A percentile compares a stretch with the other conserved stretches of the same genome.
These are phyloP conservation scores for Naganishia antarctica DNA, from an alignment of 768 basidiomycete species.

Conservation along the genomic window DNA sequence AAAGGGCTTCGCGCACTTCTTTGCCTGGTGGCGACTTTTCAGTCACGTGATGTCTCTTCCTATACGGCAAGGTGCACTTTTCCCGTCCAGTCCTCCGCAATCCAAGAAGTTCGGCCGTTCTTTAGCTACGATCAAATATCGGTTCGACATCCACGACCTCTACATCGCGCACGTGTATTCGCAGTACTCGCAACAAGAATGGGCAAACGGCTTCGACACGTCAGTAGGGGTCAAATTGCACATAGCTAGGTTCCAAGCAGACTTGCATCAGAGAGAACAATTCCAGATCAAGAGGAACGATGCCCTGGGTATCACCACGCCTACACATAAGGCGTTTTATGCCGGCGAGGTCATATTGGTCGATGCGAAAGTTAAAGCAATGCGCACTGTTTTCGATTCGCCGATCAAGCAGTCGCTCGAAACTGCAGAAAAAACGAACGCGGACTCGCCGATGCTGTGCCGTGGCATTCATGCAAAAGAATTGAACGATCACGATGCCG, in stretches of 20 bases:
- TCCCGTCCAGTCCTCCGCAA: constrained; percentile 60
- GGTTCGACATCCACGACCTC: constrained; percentile 67
- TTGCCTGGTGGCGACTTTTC: constrained; percentile 85
- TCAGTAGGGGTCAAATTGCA: constrained; percentile 81
- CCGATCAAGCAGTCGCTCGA: constrained; percentile 2
- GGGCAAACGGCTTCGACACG: constrained; percentile 70
- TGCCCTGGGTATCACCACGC: constrained; percentile 57
- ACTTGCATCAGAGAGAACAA: constrained; percentile 87
- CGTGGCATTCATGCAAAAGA: constrained; percentile 25
- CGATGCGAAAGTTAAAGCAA: constrained; percentile 67
- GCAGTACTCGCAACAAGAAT: constrained; percentile 72
- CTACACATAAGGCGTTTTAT: constrained; percentile 76
- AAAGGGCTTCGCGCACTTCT: constrained; percentile 79
- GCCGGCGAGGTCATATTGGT: constrained; percentile 77
- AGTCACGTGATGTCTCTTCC: constrained; percentile 72
- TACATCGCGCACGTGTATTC: constrained; percentile 83
- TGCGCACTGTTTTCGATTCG: constrained; percentile 65
- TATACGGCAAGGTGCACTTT: constrained; percentile 79
- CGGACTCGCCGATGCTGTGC: not conserved
- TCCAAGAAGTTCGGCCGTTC: constrained; percentile 85
- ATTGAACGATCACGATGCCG: constrained; percentile 31
- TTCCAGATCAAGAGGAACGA: constrained; percentile 63
- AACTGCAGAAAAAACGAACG: constrained; percentile 38
- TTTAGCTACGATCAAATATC: constrained; percentile 86
- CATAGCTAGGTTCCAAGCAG: constrained; percentile 74